phyloP scores from a whole-genome alignment of 2,329 filamentous ascomycete genomes.

The Chaetothyriales sp. region DNA sequence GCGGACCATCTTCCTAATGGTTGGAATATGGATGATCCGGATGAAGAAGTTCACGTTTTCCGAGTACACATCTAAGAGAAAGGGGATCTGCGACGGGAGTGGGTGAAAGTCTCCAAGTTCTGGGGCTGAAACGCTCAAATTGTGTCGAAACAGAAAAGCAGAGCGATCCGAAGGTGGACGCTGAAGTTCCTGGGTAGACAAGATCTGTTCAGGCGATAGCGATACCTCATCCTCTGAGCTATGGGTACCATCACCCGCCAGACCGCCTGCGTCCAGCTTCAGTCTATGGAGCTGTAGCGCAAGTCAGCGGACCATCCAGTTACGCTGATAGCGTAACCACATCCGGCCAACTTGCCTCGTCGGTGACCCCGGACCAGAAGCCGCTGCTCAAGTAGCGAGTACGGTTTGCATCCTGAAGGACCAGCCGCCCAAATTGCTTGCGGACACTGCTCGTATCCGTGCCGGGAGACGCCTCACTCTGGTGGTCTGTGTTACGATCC shows the following conservation, averaged over 20 bases:
- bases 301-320: slow-evolving; percentile 11
- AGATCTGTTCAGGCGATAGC: slow-evolving; percentile 9
- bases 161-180: slow-evolving; percentile 34
- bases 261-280: slow-evolving; percentile 24
- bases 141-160: slow-evolving; percentile 40
- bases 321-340: slow-evolving; percentile 1
- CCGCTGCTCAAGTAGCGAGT: slow-evolving; percentile 49
- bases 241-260: slow-evolving; percentile 25
- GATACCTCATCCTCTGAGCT: slow-evolving; percentile 24
- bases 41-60: slow-evolving; percentile 38
- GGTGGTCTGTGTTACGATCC: slow-evolving; percentile 4
- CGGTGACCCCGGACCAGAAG: slow-evolving; percentile 47
- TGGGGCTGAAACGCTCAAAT: slow-evolving; percentile 17
- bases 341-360: slow-evolving; percentile 35
- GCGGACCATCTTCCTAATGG: slow-evolving; percentile 20
- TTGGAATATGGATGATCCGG: slow-evolving; percentile 23
- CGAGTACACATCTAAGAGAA: slow-evolving; percentile 37
- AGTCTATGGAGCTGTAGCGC: slow-evolving; percentile 31
- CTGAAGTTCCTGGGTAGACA: slow-evolving; percentile 26
- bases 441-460: slow-evolving; percentile 19
- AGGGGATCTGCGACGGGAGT: slow-evolving; percentile 42
- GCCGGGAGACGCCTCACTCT: slow-evolving; percentile 7
- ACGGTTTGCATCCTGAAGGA: slow-evolving; percentile 42
- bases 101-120: slow-evolving; percentile 35
- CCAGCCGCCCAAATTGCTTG: slow-evolving; percentile 40